Evolutionary conservation across 2,329 filamentous ascomycete genomes (phyloP), one percentile per base, ranked within the genome.

Genomic region (Pseudocercospora macadamiae): DNA sequence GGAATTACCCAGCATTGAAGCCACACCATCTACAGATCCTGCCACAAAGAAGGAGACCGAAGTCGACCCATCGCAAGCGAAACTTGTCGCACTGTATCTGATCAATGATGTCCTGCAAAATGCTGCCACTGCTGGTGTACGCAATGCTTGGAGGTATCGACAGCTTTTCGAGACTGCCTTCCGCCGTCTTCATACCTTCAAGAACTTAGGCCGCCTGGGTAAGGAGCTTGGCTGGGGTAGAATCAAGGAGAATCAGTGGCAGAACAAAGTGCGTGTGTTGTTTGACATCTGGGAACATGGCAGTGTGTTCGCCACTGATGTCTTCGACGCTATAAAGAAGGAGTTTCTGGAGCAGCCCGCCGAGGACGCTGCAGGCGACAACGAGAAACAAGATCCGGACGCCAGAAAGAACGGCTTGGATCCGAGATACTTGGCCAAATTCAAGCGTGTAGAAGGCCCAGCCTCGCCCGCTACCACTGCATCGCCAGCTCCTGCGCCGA

Each of bases 101-200:
- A 83, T 90, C 51, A 86, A 83, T 26, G 93, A 97, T 71, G 89
- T 96, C 45, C 81, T 96, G 10, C 90, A 89, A 0, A 89, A 90
- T 0, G 90, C 89, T 0, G 82, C 84, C 4, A 91, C 87, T 8
- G 89, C 89, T 63, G 89, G 88, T 2, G 87, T 93, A 21, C 86
- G 90, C 2, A 90, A 93, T 71, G 90, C 90, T 2, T 96, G 92
- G 90, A 88, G 91, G 54, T 96, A 92, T 70, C 83, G 92, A 19
- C 86, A 89, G 64, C 81, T 93, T 2, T 91, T 96, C 62, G 91
- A 96, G 71, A 79, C 81, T 0, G 85, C 88, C 1, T 79, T 97
- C 21, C 85, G 85, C 26, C 77, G 83, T 7, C 84, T 86, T 56
- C 84, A 85, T 57, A 85, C 88, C 0, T 96, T 96, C 68, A 89